Base-by-base conservation (phyloP, 2,329 filamentous ascomycete genomes). In the Nakataea oryzae region DNA sequence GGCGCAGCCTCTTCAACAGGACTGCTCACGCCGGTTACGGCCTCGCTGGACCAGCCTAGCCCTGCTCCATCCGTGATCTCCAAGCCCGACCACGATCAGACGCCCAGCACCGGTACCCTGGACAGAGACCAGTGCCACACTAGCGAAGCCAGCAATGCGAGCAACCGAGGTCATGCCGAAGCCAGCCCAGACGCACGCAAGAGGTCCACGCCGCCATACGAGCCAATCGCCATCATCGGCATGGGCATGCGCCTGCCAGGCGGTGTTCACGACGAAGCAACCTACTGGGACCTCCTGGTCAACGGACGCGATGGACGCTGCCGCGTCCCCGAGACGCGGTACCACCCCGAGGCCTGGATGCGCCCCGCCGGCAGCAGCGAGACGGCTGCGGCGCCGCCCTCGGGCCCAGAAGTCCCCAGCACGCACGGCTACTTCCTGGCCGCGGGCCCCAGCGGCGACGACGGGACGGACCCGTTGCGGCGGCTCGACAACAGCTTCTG, bases 231-330 rank as follows among this genome's bases (percentile, higher is more conserved):
- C 27, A 70, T 74, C 54, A 64, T 70, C 13, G 72, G 72, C n/a
- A 70, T 73, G 64, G 72, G 66, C 1, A 64, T 73, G 63, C 68
- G 70, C 9, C 68, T 74, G 3, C 73, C 73, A 0, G 72, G 73
- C 2, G 65, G 67, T 1, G 64, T 75, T 8, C 58, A 62, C 1
- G 67, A 67, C 32, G 61, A 67, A 0, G 60, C 67, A 9, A 67
- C 66, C 3, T 72, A 70, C 54, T 75, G 72, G 72, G 66, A 72
- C 55, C 64, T 74, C 3, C 64, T 75, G 0, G 21, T 69, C 55
- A 70, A 72, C 55, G 69, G 70, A 28, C 63, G 62, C 13, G 67
- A 67, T 58, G 68, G 64, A 2, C 64, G 64, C 11, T 66, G 67
- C 24, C 62, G 62, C 8, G 67, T 74, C 1, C 72, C 72, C 2